phyloP scores from a whole-genome alignment of 495 filamentous ascomycete genomes.

The Aspergillus coremiiformis region DNA sequence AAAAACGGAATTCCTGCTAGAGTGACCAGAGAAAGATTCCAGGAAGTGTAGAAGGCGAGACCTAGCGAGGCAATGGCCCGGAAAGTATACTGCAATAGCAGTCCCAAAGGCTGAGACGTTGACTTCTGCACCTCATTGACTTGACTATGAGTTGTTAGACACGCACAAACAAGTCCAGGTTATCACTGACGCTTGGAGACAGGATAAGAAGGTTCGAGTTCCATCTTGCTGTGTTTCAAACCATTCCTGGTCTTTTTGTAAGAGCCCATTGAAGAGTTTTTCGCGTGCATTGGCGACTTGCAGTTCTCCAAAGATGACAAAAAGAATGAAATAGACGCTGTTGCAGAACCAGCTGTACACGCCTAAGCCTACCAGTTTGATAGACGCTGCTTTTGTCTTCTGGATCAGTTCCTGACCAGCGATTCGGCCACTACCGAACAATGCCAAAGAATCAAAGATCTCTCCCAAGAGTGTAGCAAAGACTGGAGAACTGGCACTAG shows the following conservation, averaged over 20 bases:
- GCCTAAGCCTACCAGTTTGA: constrained; percentile 55
- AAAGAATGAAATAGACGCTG: constrained; percentile 55
- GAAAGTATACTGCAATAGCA: constrained; percentile 53
- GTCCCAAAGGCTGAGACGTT: constrained; percentile 70
- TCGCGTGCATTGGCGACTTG: constrained; percentile 61
- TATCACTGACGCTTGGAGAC: constrained; percentile 63
- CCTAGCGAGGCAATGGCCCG: constrained; percentile 54
- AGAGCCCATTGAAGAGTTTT: constrained; percentile 56
- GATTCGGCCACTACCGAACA: constrained; percentile 53
- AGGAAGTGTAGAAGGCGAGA: constrained; percentile 71
- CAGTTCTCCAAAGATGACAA: constrained; percentile 72
- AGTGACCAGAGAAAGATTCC: constrained; percentile 79
- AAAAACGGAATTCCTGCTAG: constrained; percentile 68
- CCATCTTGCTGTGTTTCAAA: constrained; percentile 70
- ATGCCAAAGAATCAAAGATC: constrained; percentile 64
- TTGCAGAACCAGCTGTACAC: constrained; percentile 56
- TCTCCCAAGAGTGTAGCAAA: constrained; percentile 67
- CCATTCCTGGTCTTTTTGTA: constrained; percentile 72
- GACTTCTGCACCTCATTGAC: constrained; percentile 75
- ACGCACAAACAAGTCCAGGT: neutral
- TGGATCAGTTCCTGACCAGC: constrained; percentile 41
- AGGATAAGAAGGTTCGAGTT: constrained; percentile 59
- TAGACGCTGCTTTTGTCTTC: constrained; percentile 49
- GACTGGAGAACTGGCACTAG: constrained; percentile 55
- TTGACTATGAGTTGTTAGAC: constrained; percentile 46